phyloP scores from a whole-genome alignment of 2,329 filamentous ascomycete genomes.

The Alternaria sp. region DNA sequence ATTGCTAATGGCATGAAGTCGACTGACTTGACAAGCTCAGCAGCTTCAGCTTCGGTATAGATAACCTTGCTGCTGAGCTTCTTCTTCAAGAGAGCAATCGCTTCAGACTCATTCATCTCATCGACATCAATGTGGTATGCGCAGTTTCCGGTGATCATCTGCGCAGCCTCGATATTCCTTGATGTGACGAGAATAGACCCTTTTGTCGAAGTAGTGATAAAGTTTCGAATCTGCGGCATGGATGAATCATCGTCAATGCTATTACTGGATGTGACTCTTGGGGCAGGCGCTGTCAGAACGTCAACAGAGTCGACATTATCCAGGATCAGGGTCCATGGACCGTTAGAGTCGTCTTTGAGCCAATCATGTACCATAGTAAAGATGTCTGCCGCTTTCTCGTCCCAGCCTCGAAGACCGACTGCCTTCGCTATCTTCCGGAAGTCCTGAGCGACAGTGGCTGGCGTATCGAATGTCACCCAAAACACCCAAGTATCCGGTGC shows the following conservation, averaged over 20 bases:
- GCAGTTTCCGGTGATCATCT: constrained; percentile 27
- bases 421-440: constrained; percentile 40
- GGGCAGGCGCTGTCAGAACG: constrained; percentile 11
- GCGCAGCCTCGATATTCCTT: constrained; percentile 24
- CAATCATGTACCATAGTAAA: constrained; percentile 18
- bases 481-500: neutral
- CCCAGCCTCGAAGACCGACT: constrained; percentile 30
- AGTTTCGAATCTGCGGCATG: constrained; percentile 1
- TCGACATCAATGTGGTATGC: constrained; percentile 16
- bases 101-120: constrained; percentile 26
- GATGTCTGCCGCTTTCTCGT: constrained; percentile 36
- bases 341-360: constrained; percentile 33
- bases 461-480: neutral
- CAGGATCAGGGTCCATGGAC: constrained; percentile 43
- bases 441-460: neutral
- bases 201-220: constrained; percentile 19
- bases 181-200: constrained; percentile 27
- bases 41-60: neutral
- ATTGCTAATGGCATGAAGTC: neutral
- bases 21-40: neutral
- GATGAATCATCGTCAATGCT: no score
- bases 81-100: constrained; percentile 17
- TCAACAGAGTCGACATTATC: constrained; percentile 42
- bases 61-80: constrained; percentile 9
- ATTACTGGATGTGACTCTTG: neutral